phyloP scores from a whole-genome alignment of 2,329 filamentous ascomycete species.

The Zymoseptoria pseudotritici region DNA sequence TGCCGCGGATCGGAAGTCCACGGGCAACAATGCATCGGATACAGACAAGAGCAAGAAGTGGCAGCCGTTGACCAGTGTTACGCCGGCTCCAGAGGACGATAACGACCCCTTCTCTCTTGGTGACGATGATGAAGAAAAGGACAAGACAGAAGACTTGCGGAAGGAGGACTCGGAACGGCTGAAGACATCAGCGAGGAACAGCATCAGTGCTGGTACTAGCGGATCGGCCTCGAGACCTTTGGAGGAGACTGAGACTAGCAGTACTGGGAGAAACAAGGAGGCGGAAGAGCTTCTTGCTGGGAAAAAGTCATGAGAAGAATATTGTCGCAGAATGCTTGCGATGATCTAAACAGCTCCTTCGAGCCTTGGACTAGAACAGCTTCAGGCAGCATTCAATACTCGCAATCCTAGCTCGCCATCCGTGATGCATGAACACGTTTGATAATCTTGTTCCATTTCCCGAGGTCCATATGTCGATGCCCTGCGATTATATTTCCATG shows the following conservation, averaged over 20 bases:
- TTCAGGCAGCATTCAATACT: background rate
- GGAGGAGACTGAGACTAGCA: conserved; percentile 33
- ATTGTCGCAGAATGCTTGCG: background rate
- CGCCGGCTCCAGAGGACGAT: conserved; percentile 67
- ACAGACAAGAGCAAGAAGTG: conserved; percentile 79
- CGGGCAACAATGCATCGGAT: conserved; percentile 11
- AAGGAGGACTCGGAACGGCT: conserved; percentile 46
- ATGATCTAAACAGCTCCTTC: background rate
- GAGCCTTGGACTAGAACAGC: background rate
- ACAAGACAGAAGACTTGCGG: conserved; percentile 57
- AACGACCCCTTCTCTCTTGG: conserved; percentile 96
- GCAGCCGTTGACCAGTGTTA: conserved; percentile 80
- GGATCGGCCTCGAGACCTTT: conserved; percentile 4
- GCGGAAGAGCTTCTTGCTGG: conserved; percentile 38
- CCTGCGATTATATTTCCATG: background rate
- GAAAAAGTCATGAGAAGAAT: conserved; percentile 14
- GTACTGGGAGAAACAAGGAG: conserved; percentile 39
- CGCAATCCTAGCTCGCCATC: background rate
- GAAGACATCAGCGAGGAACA: conserved; percentile 41
- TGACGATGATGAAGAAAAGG: conserved; percentile 65
- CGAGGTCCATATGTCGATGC: no score
- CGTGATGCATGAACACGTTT: background rate
- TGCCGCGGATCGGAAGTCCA: conserved; percentile 53
- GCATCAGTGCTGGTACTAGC: conserved; percentile 50
- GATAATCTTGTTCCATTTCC: background rate